Evolutionary conservation across 176 grass and related monocot species (phyloP), one percentile per base, ranked within the genome.

Genomic region (Eragrostis nindensis): DNA sequence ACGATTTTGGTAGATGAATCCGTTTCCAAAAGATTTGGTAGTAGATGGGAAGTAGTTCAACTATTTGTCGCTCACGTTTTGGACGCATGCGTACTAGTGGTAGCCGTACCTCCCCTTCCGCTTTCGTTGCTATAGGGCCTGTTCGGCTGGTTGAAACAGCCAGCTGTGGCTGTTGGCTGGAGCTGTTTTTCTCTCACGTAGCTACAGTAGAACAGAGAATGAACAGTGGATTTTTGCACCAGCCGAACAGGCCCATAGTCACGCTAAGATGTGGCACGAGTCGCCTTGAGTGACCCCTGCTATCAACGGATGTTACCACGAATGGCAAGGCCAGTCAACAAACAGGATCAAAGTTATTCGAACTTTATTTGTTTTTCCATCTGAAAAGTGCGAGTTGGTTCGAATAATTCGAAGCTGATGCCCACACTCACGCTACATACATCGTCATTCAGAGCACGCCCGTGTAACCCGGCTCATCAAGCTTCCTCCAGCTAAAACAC

Each of bases 11-110:
- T 55, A 67, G 73, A 47, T 77, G 41, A 26, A 84, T 21, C 19
- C 26, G 29, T 68, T 46, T 30, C 72, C 1, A 24, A 64, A 26
- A 29, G 27, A 40, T 61, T 50, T 62, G 66, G 82, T 7, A 36
- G 32, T 36, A 70, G 82, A 25, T 62, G 52, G 40, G 66, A 62
- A 25, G 52, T 41, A 6, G 82, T 42, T 84, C 82, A 84, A 67
- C 82, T 40, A 52, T 66, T 66, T 52, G 24, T 19, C 17, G 2
- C 41, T 57, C 46, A 6, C 4, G 18, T 19, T 59, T 75, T 75
- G 71, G 62, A 83, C 38, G 48, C 24, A 19, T 66, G 47, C 46
- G 15, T 13, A 39, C 8, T 64, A 11, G 6, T 18, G 26, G 43
- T 36, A 36, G 32, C 32, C 32, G 56, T 63, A 16, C 45, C 29